Evolutionary conservation across 2,329 filamentous ascomycete species (phyloP), one percentile per base, ranked within the genome.

Genomic region (Fusarium papillatum): DNA sequence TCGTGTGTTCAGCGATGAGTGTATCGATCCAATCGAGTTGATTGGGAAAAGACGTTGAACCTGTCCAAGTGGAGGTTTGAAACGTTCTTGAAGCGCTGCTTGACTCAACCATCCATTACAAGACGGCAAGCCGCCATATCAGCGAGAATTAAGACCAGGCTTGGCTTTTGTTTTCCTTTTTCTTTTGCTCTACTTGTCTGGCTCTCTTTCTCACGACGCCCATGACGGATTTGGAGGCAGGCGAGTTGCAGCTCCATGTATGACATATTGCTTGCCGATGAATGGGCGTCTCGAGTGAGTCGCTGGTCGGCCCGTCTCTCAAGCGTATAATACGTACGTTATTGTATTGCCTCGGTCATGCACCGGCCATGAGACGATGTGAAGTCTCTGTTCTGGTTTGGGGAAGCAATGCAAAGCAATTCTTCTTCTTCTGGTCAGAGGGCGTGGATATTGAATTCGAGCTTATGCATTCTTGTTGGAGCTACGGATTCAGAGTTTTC

Each of bases 51-150:
- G 65, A 64, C 66, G 66, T 78, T 71, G 29, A 39, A 61, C 48
- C 62, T 71, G 48, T 71, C 53, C 68, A 63, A 74, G 70, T 71
- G 69, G 65, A 67, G 59, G 24, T 68, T 63, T 71, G 62, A 72
- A 71, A 75, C 73, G 66, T 34, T 67, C 57, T 39, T 57, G 63
- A 67, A 63, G 55, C 55, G 50, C 22, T 70, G 43, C 53, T 74
- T 72, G 74, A 72, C 59, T 72, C 64, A 59, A 59, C 50, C 34
- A 60, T 48, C 53, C 36, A 48, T 43, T 24, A 65, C 46, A 39
- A 63, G 38, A 64, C 61, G 26, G 43, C 53, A 55, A 36, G 53
- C 48, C 29, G 17, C 48, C 59, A 61, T 61, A 39, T 39, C 36
- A 57, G 53, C 53, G 53, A 57, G 29, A 8, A 16, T 57, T 34